Conservation (phyloP, 805 yeast genomes). For the Myxozyma neglecta region DNA sequence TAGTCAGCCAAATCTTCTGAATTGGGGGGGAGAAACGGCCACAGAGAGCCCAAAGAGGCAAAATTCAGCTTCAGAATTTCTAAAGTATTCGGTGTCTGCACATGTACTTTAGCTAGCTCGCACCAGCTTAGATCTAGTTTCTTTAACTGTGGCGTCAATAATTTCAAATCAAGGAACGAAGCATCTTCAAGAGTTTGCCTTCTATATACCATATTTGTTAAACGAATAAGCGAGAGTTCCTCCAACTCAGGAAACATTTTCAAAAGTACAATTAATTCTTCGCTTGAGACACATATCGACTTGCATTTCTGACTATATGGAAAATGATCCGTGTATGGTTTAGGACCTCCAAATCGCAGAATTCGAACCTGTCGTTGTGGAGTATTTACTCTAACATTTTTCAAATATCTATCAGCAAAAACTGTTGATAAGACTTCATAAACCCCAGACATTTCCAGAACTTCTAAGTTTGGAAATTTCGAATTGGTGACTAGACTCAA, state of each 20-base stretch:
- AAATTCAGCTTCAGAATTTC: slow-evolving; percentile 3
- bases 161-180: neutral
- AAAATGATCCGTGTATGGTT: slow-evolving; percentile 5
- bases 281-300: neutral
- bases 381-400: neutral
- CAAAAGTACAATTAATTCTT: neutral
- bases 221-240: neutral
- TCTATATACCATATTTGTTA: neutral
- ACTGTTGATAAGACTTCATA: slow-evolving; percentile 3
- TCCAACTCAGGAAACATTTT: neutral
- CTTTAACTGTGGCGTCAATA: neutral
- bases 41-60: neutral
- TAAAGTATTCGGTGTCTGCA: neutral
- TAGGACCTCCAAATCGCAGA: slow-evolving; percentile 6
- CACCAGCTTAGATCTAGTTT: slow-evolving; percentile 6
- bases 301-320: slow-evolving; percentile 7
- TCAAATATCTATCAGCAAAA: slow-evolving; percentile 1
- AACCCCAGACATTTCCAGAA: neutral
- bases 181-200: neutral
- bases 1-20: neutral
- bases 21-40: neutral
- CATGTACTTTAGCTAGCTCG: neutral
- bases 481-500: neutral
- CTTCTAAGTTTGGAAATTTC: neutral
- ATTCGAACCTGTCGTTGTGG: neutral